Evolutionary conservation across 495 filamentous ascomycete genomes (phyloP), one percentile per base, ranked within the genome.

Genomic region (Aspergillus sparsus): DNA sequence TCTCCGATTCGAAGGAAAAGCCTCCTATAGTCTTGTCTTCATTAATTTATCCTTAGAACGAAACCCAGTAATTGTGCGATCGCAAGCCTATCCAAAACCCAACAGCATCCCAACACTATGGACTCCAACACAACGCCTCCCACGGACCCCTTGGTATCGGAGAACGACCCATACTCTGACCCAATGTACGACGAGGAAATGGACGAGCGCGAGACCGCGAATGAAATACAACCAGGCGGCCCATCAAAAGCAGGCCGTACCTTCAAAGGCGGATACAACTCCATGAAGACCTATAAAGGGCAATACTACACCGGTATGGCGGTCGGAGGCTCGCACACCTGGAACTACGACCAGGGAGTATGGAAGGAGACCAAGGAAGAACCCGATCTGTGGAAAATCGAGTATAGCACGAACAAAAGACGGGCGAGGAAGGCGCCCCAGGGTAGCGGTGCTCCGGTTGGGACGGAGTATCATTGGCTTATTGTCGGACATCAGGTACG

Each of bases 401-500:
- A 74, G n/a, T 73, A 70, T 47, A 53, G 58, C 45, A 68, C 70
- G 8, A 70, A 64, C 18, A 76, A 74, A 55, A 54, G 67, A 52
- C 63, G 73, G 1, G 66, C 66, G 4, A 62, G 66, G 12, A 71
- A 62, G 32, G 71, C 70, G 42, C 68, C 70, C 0, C 56, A 60
- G 58, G 71, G 70, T 0, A 72, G 67, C 50, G 73, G 73, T 58
- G 70, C 69, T 9, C 70, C 68, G 27, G 68, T 73, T 34, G 74
- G 74, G 6, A 71, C 70, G 13, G 70, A 74, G 49, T 73, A 73
- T 62, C 72, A 74, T 60, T 72, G 70, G 74, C 61, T 71, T 8
- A 70, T 74, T 36, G 65, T 76, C 9, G 72, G 60, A 11, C 74
- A 76, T 61, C 74, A 74, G 68, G 71, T 73, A 60, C 8, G 51